Base-by-base conservation (phyloP, 2,329 filamentous ascomycete genomes). In the Pyricularia grisea region DNA sequence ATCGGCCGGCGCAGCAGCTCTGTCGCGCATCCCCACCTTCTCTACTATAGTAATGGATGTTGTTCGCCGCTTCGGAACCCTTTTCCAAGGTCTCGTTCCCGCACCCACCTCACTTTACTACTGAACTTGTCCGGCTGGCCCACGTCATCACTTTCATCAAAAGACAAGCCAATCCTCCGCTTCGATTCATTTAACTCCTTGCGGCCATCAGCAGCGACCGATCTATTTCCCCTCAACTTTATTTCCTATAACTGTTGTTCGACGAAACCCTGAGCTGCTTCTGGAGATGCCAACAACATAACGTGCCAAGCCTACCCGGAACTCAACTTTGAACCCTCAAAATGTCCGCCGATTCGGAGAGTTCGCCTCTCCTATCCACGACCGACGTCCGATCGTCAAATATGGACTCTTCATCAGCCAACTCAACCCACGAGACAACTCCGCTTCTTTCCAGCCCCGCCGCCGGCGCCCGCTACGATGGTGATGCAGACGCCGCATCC, bases 391-490 rank as follows among this genome's bases (percentile, higher is more conserved):
- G 65, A 71, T 73, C 65, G 68, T 74, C 69, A 68, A 74, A 71
- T 25, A 72, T 36, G 67, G 67, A 75, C 23, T 73, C 73, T 0
- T 72, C 76, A 3, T 67, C 70, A 60, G 58, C 23, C 23, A 28
- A 25, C 11, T 25, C 58, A 28, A 25, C 58, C 23, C 58, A 61
- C n/a, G 85, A 88, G 72, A 79, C 81, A n/a, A 83, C 85, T n/a
- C 85, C 85, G 23, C 80, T 88, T 17, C 80, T 88, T 0, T 77
- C 79, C 6, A 76, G 77, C 70, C 75, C 78, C 25, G 75, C 77
- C 66, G 74, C 74, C 30, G 77, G 76, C 17, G 76, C 77, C 20
- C 77, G 77, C 67, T 81, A 82, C 73, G 71, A 72, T 25, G 74
- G 75, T 36, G 71, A 73, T 60, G 74, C 74, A 61, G 77, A 77